A percentile compares a stretch with the other conserved stretches of the same genome.
These are phyloP conservation scores for Epichloe hybrida DNA, from an alignment of 2,329 filamentous ascomycete species.

Conservation along the genomic window DNA sequence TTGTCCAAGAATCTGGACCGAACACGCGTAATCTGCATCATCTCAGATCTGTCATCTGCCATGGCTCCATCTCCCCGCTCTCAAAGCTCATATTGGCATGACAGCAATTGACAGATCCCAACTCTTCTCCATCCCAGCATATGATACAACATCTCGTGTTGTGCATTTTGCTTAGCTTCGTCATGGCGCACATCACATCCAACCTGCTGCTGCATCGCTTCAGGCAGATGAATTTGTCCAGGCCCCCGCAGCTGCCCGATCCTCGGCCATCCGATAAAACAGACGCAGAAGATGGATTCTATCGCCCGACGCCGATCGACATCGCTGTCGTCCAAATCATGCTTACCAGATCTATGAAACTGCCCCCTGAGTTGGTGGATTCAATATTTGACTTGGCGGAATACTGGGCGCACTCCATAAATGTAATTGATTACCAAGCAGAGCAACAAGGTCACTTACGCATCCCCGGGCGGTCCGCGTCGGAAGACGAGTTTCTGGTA, in stretches of 20 bases:
- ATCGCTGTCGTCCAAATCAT: slow-evolving; percentile 34
- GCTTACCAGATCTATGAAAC: slow-evolving; percentile 26
- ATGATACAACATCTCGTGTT: slow-evolving; percentile 6
- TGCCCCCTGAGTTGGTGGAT: slow-evolving; percentile 44
- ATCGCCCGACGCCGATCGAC: slow-evolving; percentile 31
- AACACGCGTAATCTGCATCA: neutral
- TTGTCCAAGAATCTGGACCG: too few species aligned
- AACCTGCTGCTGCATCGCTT: slow-evolving; percentile 10
- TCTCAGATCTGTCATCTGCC: neutral
- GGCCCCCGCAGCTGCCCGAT: neutral
- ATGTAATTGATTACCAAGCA: slow-evolving; percentile 15
- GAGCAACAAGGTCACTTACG: slow-evolving; percentile 11
- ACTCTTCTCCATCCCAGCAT: neutral
- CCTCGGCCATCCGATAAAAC: slow-evolving; percentile 4
- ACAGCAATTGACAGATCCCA: neutral
- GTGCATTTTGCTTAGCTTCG: slow-evolving; percentile 6
- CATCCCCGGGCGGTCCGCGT: slow-evolving; percentile 11
- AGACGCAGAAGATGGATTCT: slow-evolving; percentile 5
- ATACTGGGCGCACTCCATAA: slow-evolving; percentile 44
- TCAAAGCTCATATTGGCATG: neutral
- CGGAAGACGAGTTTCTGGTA: slow-evolving; percentile 22
- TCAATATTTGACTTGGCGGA: slow-evolving; percentile 44
- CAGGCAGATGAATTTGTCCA: neutral
- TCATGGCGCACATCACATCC: slow-evolving; percentile 17
- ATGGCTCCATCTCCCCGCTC: neutral